Evolutionary conservation across 495 filamentous ascomycete species (phyloP).

Genomic region (Aspergillus ellipticus): DNA sequence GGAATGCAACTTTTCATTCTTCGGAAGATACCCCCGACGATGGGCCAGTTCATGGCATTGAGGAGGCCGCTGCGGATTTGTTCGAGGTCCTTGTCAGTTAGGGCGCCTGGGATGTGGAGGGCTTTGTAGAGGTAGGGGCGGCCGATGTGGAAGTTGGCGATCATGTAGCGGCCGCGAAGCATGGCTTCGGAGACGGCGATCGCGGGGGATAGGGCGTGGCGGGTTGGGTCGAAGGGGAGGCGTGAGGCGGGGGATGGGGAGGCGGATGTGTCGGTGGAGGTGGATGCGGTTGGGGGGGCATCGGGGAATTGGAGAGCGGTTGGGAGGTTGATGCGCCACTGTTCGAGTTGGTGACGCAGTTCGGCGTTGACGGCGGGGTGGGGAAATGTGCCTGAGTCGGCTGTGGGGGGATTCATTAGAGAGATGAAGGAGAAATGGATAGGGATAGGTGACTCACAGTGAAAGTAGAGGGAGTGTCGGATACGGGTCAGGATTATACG

Average conservation of each 20-base stretch:
- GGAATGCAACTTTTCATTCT: conserved; percentile 48
- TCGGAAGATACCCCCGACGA: conserved; percentile 40
- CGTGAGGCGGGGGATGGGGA: conserved; percentile 12
- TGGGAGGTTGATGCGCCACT: conserved; percentile 47
- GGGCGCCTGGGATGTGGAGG: conserved; percentile 33
- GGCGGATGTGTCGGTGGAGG: conserved; percentile 19
- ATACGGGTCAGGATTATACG: conserved; percentile 48
- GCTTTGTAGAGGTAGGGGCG: conserved; percentile 49
- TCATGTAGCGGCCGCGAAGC: conserved; percentile 42
- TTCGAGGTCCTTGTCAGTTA: conserved; percentile 44
- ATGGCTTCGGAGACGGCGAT: conserved; percentile 44
- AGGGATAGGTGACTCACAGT: conserved; percentile 28
- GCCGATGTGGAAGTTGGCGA: conserved; percentile 48
- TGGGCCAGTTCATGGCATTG: conserved; percentile 46
- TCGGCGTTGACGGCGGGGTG: conserved; percentile 42
- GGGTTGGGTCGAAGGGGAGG: conserved; percentile 13
- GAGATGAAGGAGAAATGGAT: not conserved
- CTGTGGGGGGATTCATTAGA: conserved; percentile 19
- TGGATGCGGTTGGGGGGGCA: conserved; percentile 15
- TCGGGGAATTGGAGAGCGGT: conserved; percentile 39
- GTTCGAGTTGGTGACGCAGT: conserved; percentile 44
- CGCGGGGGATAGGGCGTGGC: conserved; percentile 34
- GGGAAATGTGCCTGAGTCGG: conserved; percentile 45
- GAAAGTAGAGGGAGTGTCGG: conserved; percentile 46
- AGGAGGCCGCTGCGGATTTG: conserved; percentile 41